Evolutionary conservation across 805 yeast species (phyloP), one percentile per base, ranked within the genome.

Genomic region (Wickerhamiella kurtzmanii): DNA sequence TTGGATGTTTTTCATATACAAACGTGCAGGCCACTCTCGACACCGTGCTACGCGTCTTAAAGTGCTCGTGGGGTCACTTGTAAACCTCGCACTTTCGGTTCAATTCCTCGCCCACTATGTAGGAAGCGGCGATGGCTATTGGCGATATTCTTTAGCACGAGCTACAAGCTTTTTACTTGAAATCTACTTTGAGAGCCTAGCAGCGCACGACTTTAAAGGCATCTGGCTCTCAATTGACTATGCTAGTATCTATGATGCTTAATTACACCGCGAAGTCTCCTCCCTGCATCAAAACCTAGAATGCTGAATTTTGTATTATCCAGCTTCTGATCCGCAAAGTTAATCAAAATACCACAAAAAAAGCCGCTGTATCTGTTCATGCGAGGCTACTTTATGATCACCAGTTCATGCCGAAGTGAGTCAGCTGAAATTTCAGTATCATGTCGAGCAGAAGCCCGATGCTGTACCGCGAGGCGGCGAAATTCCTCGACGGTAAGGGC

Each of bases 401-500:
- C n/a, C n/a, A n/a, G n/a, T n/a, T n/a, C n/a, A n/a, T n/a, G n/a
- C n/a, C n/a, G n/a, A n/a, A 25, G 32, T 25, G 32, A 25, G 9
- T 25, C 32, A 25, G 32, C 32, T 25, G 32, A 25, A 25, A 19
- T 11, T 22, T 32, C 13, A 5, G 5, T n/a, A 8, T 3, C 40
- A 22, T 18, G 17, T 19, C 6, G 17, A 2, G 3, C 17, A 39
- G 15, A 4, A 3, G 11, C 9, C 9, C 17, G 25, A 57, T 57
- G 60, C 50, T 57, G 42, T 57, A 57, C 48, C 44, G 53, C 25
- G 53, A 49, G 25, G 59, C 60, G 3, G 58, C 60, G 3, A 48
- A 49, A 19, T 56, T 48, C 44, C 44, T 57, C 28, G 58, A 57
- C 40, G 15, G 20, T 17, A 56, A 50, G 9, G 60, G 56, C 8